phyloP scores from a whole-genome alignment of 768 basidiomycete genomes.

The Neoboletus magnificus region DNA sequence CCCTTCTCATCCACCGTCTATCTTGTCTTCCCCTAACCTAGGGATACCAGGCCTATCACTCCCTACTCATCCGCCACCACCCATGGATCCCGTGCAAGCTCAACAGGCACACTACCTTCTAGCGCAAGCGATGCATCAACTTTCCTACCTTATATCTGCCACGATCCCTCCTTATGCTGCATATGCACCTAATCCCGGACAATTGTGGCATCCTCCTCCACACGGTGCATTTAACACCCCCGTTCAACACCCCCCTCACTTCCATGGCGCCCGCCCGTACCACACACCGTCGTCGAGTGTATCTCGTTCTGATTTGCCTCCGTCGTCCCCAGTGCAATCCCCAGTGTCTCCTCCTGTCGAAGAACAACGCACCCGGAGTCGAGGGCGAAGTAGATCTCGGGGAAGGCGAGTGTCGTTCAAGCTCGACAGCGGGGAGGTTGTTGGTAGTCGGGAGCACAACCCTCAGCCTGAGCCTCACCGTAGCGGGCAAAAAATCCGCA shows the following conservation, averaged over 20 bases:
- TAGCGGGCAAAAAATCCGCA: slow-evolving; percentile 4
- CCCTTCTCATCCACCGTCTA: slow-evolving; percentile 14
- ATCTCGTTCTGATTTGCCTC: slow-evolving; percentile 48
- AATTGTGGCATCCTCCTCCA: slow-evolving; percentile 21
- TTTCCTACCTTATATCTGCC: slow-evolving; percentile 38
- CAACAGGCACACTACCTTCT: slow-evolving; percentile 38
- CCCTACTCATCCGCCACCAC: slow-evolving; percentile 27
- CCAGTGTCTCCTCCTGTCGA: slow-evolving; percentile 37
- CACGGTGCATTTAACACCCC: slow-evolving; percentile 6
- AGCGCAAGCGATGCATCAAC: slow-evolving; percentile 40
- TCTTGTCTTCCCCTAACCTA: slow-evolving; percentile 17
- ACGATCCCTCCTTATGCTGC: slow-evolving; percentile 26
- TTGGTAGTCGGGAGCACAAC: slow-evolving; percentile 2
- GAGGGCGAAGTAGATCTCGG: slow-evolving; percentile 49
- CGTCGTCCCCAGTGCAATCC: slow-evolving; percentile 46
- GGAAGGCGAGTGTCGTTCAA: slow-evolving; percentile 59
- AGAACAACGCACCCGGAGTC: slow-evolving; percentile 34
- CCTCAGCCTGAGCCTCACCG: slow-evolving; percentile 4
- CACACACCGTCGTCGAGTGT: slow-evolving; percentile 38
- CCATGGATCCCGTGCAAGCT: slow-evolving; percentile 28
- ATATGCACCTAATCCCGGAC: slow-evolving; percentile 18
- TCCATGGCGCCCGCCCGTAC: slow-evolving; percentile 18
- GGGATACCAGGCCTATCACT: slow-evolving; percentile 19
- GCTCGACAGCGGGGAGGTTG: slow-evolving; percentile 31
- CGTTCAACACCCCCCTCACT: slow-evolving; percentile 13